A percentile compares a stretch with the other conserved stretches of the same genome.
Conservation (phyloP, 495 filamentous ascomycete species). For the Pseudotulostoma volvatum region DNA sequence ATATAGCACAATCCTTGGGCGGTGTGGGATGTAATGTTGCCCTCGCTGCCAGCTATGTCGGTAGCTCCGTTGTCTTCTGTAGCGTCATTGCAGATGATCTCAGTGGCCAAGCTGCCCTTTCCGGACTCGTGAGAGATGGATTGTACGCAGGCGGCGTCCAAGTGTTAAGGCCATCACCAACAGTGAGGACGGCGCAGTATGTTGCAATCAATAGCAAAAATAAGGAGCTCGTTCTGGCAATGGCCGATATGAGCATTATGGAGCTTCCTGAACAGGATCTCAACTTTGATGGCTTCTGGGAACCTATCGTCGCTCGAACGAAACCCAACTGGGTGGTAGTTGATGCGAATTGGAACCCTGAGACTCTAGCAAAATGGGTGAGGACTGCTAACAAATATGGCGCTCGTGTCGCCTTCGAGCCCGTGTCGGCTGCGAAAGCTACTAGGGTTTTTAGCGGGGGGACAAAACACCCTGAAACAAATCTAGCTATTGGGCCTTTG, state of each 20-base stretch:
- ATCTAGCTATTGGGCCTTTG: conserved; percentile 14
- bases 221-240: conserved; percentile 68
- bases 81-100: conserved; percentile 64
- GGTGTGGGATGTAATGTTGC: conserved; percentile 95
- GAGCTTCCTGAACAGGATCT: conserved; percentile 31
- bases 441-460: conserved; percentile 40
- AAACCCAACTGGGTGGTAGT: conserved; percentile 60
- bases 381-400: conserved; percentile 34
- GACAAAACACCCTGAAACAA: conserved; percentile 2
- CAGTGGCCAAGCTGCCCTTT: conserved; percentile 53
- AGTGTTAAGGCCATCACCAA: conserved; percentile 31
- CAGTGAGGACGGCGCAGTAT: conserved; percentile 67
- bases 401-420: conserved; percentile 64
- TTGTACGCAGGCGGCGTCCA: conserved; percentile 49
- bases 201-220: conserved; percentile 71
- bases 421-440: conserved; percentile 72
- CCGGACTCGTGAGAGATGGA: conserved; percentile 40
- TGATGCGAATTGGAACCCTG: conserved; percentile 65
- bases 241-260: conserved; percentile 90
- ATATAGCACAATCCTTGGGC: conserved; percentile 65
- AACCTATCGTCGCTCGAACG: conserved; percentile 34
- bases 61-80: conserved; percentile 46
- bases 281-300: conserved; percentile 38
- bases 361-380: conserved; percentile 46
- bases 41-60: conserved; percentile 50